Conservation (phyloP, 1,139 yeast genomes). For the Scheffersomyces parashehatae region DNA sequence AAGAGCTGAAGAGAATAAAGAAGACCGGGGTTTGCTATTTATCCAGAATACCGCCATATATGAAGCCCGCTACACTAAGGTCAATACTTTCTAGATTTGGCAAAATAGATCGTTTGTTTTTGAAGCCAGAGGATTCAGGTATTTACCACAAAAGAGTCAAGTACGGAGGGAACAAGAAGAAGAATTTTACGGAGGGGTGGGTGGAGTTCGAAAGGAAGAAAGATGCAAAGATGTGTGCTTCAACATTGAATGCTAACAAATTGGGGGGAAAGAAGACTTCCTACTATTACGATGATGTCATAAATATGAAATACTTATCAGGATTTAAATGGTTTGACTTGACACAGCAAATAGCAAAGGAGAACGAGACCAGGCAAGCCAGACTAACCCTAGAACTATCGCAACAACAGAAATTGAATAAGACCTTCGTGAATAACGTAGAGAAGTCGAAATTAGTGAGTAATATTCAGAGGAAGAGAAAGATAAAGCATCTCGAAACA, state of each 20-base stretch:
- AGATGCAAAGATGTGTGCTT: constrained; percentile 87
- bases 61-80: constrained; percentile 91
- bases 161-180: constrained; percentile 93
- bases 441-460: constrained; percentile 82
- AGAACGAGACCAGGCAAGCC: constrained; percentile 84
- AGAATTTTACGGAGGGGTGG: constrained; percentile 94
- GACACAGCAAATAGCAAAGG: constrained; percentile 91
- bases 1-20: constrained; percentile 58
- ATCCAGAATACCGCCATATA: constrained; percentile 91
- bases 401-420: constrained; percentile 85
- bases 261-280: constrained; percentile 91
- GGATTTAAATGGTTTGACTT: constrained; percentile 95
- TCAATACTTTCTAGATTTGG: constrained; percentile 84
- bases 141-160: constrained; percentile 69
- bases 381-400: constrained; percentile 85
- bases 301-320: constrained; percentile 84
- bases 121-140: constrained; percentile 81
- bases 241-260: constrained; percentile 81
- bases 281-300: constrained; percentile 92
- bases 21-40: constrained; percentile 90
- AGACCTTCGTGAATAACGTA: constrained; percentile 77
- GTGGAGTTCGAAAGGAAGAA: constrained; percentile 82
- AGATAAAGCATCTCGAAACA: constrained; percentile 19
- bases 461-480: constrained; percentile 60
- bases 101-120: constrained; percentile 75